Percentiles rank a stretch among this genome's conserved stretches.
Conservation (phyloP, 805 yeast genomes). For the Lipomyces orientalis region DNA sequence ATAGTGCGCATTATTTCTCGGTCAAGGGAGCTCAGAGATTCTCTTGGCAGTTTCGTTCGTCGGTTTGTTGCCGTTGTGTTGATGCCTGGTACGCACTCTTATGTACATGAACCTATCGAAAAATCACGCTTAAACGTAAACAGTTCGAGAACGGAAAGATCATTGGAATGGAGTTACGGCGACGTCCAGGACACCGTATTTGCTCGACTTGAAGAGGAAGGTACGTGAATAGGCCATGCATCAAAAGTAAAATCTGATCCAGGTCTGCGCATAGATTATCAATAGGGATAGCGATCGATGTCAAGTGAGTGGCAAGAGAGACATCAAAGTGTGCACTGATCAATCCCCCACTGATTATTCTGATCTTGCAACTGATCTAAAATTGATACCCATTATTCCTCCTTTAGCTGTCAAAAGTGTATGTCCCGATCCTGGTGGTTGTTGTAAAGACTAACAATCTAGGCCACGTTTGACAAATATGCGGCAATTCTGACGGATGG, state of each 20-base stretch:
- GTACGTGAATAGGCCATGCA: not conserved
- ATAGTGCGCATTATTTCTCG: conserved; percentile 4
- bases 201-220: conserved; percentile 3
- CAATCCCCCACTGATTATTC: not conserved
- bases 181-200: conserved; percentile 4
- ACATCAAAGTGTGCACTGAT: not conserved
- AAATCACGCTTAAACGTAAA: not conserved
- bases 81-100: conserved; percentile 4
- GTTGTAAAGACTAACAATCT: not conserved
- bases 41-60: not conserved
- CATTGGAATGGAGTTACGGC: conserved; percentile 4
- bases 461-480: not conserved
- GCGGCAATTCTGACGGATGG: conserved; percentile 11
- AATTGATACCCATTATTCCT: not conserved
- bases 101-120: not conserved
- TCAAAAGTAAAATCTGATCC: not conserved
- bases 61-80: conserved; percentile 10
- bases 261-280: not conserved
- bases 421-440: not conserved
- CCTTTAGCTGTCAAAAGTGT: conserved; percentile 6
- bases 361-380: conserved; percentile 1
- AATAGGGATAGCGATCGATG: not conserved
- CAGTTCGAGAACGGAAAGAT: conserved; percentile 10
- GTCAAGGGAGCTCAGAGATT: not conserved
- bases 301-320: conserved; percentile 2